Conservation (phyloP, 139 green algal species). For the Volvox reticuliferus region DNA sequence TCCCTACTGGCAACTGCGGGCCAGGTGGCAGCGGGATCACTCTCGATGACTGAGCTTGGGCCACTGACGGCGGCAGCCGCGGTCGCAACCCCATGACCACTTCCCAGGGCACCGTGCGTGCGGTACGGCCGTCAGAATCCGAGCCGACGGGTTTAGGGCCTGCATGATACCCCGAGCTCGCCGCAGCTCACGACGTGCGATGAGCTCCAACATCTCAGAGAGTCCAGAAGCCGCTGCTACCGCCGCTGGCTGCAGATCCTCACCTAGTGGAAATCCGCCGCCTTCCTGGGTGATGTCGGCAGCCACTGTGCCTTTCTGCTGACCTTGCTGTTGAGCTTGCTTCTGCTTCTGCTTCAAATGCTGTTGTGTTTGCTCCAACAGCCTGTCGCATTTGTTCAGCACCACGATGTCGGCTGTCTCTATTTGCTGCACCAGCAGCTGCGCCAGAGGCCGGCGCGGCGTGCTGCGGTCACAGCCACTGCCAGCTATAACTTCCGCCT, state of each 20-base stretch:
- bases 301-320: neutral
- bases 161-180: slow-evolving; percentile 2
- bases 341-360: neutral
- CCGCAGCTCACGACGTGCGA: neutral
- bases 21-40: too few relatives aligned
- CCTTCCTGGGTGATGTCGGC: neutral
- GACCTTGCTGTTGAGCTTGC: too few relatives aligned
- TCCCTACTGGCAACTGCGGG: too few relatives aligned
- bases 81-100: neutral
- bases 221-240: neutral
- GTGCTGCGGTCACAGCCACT: neutral
- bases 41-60: too few relatives aligned
- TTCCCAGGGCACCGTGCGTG: neutral
- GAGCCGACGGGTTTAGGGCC: slow-evolving; percentile 27
- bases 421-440: slow-evolving; percentile 22
- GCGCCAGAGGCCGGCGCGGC: neutral
- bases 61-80: neutral
- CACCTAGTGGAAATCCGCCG: too few relatives aligned
- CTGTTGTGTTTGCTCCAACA: neutral
- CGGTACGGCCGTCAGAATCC: neutral
- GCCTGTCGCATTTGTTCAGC: slow-evolving; percentile 44
- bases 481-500: neutral
- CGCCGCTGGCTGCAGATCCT: too few relatives aligned
- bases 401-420: slow-evolving; percentile 38
- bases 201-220: neutral